phyloP scores from a whole-genome alignment of 306 rosid genomes.

The Cucurbita pepo region DNA sequence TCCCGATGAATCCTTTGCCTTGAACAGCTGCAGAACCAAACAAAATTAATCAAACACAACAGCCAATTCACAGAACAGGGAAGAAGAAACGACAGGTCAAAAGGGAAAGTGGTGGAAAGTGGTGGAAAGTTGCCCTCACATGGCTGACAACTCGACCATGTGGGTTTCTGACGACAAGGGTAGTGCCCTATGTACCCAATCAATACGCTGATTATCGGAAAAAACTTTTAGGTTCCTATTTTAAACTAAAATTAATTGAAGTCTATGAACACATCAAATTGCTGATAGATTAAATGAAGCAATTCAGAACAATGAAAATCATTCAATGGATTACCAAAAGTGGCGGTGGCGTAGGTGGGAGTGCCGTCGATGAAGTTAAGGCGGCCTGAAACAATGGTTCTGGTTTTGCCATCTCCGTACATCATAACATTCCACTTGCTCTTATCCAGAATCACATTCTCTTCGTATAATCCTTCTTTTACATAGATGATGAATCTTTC shows the following conservation, averaged over 20 bases:
- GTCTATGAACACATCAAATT: no score
- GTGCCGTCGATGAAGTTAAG: slow-evolving; percentile 55
- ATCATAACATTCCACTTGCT: slow-evolving; percentile 82
- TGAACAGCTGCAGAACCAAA: slow-evolving; percentile 39
- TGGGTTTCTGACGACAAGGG: neutral
- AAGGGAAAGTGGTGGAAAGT: neutral
- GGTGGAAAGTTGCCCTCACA: neutral
- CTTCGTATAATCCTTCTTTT: slow-evolving; percentile 57
- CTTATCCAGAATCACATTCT: slow-evolving; percentile 63
- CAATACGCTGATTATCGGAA: neutral
- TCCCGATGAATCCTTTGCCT: slow-evolving; percentile 83
- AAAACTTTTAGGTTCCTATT: no score
- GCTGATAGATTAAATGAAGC: neutral
- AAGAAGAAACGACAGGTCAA: neutral
- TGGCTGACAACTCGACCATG: neutral
- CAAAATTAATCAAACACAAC: neutral
- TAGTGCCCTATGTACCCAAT: neutral
- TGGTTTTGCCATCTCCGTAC: slow-evolving; percentile 53
- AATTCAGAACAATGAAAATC: neutral
- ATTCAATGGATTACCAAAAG: slow-evolving; percentile 44
- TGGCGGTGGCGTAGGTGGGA: slow-evolving; percentile 60
- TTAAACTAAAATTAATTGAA: no score
- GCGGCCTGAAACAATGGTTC: slow-evolving; percentile 46
- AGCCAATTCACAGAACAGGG: neutral
- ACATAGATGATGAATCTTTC: slow-evolving; percentile 43